Evolutionary conservation across 2,329 filamentous ascomycete genomes (phyloP).

Genomic region (Talaromyces rugulosus): DNA sequence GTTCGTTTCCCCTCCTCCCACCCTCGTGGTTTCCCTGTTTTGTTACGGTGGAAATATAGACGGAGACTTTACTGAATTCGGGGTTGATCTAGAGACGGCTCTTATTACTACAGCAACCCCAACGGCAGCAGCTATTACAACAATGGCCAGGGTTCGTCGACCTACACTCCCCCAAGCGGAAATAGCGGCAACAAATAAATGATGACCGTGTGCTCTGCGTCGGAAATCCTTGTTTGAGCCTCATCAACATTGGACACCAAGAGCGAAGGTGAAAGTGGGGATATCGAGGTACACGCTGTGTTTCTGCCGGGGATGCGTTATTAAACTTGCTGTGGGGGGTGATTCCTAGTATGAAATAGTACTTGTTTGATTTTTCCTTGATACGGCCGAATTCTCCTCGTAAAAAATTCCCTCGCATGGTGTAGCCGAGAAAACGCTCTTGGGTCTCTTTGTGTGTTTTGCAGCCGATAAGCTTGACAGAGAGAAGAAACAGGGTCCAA

Average conservation of each 20-base stretch:
- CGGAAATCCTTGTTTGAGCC: background rate
- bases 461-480: too few relatives aligned
- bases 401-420: too few relatives aligned
- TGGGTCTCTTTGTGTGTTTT: too few relatives aligned
- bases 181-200: conserved; percentile 32
- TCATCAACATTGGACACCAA: background rate
- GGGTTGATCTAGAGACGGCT: conserved; percentile 49
- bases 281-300: background rate
- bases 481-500: too few relatives aligned
- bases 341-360: background rate
- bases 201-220: background rate
- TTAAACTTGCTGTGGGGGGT: background rate
- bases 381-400: background rate
- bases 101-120: conserved; percentile 70
- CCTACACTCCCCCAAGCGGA: conserved; percentile 56
- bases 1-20: conserved; percentile 31
- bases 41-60: background rate
- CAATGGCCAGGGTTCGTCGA: conserved; percentile 53
- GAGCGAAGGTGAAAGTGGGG: background rate
- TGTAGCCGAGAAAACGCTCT: too few relatives aligned
- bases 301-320: background rate
- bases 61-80: background rate
- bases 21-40: background rate
- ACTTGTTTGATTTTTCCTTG: background rate
- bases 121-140: conserved; percentile 68